Conservation (phyloP, 1,284 basidiomycete species). For the Exobasidium rhododendri region DNA sequence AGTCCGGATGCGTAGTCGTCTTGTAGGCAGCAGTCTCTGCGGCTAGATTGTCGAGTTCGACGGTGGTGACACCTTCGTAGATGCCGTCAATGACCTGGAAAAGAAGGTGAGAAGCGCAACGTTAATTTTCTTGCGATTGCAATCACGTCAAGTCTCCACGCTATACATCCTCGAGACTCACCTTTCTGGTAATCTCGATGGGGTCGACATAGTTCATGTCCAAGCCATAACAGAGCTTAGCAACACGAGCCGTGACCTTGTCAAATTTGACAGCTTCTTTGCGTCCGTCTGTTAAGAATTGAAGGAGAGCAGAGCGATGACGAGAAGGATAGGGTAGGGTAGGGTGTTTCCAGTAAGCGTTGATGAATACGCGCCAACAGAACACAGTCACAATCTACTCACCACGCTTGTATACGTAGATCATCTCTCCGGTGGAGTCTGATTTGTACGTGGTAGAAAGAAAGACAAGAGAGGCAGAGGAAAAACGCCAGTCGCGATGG, state of each 20-base stretch:
- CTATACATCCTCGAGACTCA: conserved; percentile 10
- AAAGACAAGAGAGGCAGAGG: neutral
- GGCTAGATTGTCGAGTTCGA: conserved; percentile 75
- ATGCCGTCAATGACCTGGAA: conserved; percentile 86
- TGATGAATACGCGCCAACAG: neutral
- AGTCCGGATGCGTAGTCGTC: conserved; percentile 90
- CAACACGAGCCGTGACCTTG: conserved; percentile 67
- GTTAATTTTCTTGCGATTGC: neutral
- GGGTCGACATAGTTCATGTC: conserved; percentile 91
- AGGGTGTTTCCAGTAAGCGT: neutral
- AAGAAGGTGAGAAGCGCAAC: neutral
- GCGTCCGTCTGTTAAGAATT: conserved; percentile 39
- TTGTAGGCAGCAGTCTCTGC: conserved; percentile 97
- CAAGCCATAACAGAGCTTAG: conserved; percentile 95
- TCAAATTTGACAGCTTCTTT: conserved; percentile 54
- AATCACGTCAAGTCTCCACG: neutral
- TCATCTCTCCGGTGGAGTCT: conserved; percentile 27
- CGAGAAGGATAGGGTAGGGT: conserved; percentile 4
- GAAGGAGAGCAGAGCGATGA: neutral
- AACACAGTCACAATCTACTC: conserved; percentile 18
- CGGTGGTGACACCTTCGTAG: conserved; percentile 92
- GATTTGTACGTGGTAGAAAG: neutral
- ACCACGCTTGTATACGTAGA: conserved; percentile 54
- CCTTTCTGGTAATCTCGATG: conserved; percentile 65
- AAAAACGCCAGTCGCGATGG: neutral